Evolutionary conservation across 1,139 yeast species (phyloP).

Genomic region (Pichia cactophila): DNA sequence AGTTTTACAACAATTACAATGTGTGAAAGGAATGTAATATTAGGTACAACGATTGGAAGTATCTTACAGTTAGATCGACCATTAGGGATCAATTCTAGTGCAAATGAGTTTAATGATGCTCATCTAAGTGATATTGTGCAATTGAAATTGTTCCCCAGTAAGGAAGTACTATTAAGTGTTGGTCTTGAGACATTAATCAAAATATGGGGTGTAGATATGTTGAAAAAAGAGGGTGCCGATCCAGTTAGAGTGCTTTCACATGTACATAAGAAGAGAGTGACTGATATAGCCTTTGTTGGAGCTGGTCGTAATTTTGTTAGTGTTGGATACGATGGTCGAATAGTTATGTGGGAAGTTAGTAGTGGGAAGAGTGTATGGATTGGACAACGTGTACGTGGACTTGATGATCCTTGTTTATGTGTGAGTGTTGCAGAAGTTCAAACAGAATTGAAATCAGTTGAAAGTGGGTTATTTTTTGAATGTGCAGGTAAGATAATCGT

Average conservation of each 20-base stretch:
- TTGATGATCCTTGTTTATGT: constrained; percentile 20
- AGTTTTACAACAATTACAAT: neutral
- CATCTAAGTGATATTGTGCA: constrained; percentile 42
- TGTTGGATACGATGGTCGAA: constrained; percentile 44
- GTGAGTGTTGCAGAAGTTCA: constrained; percentile 17
- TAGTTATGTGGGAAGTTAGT: constrained; percentile 65
- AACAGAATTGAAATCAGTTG: neutral
- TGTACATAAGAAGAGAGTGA: constrained; percentile 41
- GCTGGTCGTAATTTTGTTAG: constrained; percentile 59
- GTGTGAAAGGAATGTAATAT: neutral
- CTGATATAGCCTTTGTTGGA: constrained; percentile 44
- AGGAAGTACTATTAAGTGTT: constrained; percentile 46
- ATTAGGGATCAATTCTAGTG: neutral
- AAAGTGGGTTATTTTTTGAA: constrained; percentile 12
- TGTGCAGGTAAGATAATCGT: constrained; percentile 24
- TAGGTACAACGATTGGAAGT: constrained; percentile 33
- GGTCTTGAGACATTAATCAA: constrained; percentile 52
- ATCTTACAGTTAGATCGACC: constrained; percentile 19
- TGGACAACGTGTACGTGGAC: constrained; percentile 31
- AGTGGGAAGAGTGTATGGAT: constrained; percentile 38
- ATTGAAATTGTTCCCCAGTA: constrained; percentile 49
- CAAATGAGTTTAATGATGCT: constrained; percentile 23
- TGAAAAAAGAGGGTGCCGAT: constrained; percentile 34
- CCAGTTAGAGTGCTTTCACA: constrained; percentile 37
- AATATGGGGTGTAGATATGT: constrained; percentile 39